Conservation (phyloP, 371 early-diverging fungal genomes). For the Rhizopus microsporus region DNA sequence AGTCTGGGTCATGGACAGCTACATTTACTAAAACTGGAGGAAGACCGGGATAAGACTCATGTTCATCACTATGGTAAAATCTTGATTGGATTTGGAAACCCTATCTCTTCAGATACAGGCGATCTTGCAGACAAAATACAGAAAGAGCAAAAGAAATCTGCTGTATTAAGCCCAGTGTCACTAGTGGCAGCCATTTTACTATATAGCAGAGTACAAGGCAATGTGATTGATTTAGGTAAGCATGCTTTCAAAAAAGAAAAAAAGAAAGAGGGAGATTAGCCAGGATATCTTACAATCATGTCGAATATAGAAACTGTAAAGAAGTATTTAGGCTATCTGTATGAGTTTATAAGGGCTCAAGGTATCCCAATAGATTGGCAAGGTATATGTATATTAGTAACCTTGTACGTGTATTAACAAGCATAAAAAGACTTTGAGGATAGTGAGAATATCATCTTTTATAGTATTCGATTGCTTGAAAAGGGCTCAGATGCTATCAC, state of each 20-base stretch:
- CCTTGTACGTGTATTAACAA: neutral
- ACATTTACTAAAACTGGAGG: slow-evolving; percentile 1
- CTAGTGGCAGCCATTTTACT: slow-evolving; percentile 32
- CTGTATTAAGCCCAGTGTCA: slow-evolving; percentile 25
- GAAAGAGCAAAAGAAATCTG: slow-evolving; percentile 21
- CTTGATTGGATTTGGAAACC: slow-evolving; percentile 19
- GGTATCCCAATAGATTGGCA: slow-evolving; percentile 32
- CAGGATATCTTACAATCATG: neutral
- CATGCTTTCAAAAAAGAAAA: too few species aligned
- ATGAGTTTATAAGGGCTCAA: slow-evolving; percentile 7
- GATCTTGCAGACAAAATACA: slow-evolving; percentile 18
- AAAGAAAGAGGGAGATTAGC: neutral
- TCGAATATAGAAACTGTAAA: slow-evolving; percentile 16
- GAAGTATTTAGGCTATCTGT: slow-evolving; percentile 17
- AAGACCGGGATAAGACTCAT: slow-evolving; percentile 7
- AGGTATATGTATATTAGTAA: slow-evolving; percentile 16
- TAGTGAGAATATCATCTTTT: slow-evolving; percentile 26
- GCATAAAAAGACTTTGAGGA: slow-evolving; percentile 24
- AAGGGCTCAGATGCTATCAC: slow-evolving; percentile 24
- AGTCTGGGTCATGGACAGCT: slow-evolving; percentile 22
- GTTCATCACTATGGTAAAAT: slow-evolving; percentile 18
- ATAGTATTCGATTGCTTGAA: slow-evolving; percentile 29
- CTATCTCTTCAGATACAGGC: slow-evolving; percentile 3
- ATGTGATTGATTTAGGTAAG: slow-evolving; percentile 26
- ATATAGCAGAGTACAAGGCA: slow-evolving; percentile 24